Base-by-base conservation (phyloP, 1,284 basidiomycete species). In the Naganishia cerealis region DNA sequence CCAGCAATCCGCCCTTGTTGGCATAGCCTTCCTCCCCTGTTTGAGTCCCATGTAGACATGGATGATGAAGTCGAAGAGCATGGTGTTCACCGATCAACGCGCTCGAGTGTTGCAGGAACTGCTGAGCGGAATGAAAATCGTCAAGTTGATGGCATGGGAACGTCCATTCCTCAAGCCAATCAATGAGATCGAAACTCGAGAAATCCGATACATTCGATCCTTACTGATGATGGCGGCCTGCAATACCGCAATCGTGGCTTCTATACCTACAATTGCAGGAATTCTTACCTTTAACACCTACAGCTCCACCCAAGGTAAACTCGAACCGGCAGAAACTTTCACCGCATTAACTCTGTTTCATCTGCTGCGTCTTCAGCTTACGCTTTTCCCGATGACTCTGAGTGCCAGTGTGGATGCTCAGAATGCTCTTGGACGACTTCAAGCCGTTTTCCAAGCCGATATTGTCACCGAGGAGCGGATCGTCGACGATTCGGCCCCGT, bases 51-150 rank as follows among this genome's bases (percentile, higher is more conserved):
- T 87, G 0, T 93, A 94, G 78, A 86, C 86, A 0, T 75, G 81
- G 66, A 85, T 87, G 53, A 91, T 96, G 88, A 90, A 87, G 78
- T 82, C 81, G 15, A 88, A 89, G 75, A 87, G 88, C 52, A 95
- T 96, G 91, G 78, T 82, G 3, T 97, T 90, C 90, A 97, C 94
- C 33, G 84, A 86, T 75, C 72, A 84, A 71, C 78, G 83, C 13
- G 80, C 79, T 13, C 82, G 94, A 74, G 75, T 83, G 5, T 76
- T 83, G 0, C 80, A 81, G 69, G 83, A 84, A 71, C 83, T 94
- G 3, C 80, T 95, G 1, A 87, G 88, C 21, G 90, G 90, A 0
- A 93, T 94, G 86, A 88, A 90, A 73, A 85, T 94, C 66, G 90
- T 94, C 84, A 96, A 95, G 78, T 89, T 89, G 78, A 79, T 79